Base-by-base conservation (phyloP, 2,329 filamentous ascomycete species). In the Ilyonectria destructans region DNA sequence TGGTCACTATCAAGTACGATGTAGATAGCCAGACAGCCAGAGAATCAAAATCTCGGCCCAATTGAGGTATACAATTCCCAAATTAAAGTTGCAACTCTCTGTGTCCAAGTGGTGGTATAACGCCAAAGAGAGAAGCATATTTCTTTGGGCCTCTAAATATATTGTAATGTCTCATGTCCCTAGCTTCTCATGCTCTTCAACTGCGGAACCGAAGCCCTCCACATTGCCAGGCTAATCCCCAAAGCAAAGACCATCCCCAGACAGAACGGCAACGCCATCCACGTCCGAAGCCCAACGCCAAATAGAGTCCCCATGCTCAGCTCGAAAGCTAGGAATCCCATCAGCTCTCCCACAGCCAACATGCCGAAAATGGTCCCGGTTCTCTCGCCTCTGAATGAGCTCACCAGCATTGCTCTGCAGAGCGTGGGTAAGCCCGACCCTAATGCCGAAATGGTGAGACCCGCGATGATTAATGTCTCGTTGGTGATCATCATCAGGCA, bases 391-490 rank as follows among this genome's bases (percentile, higher is more conserved):
- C 63, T 61, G 9, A 65, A 35, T 19, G 60, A 26, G 8, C 63
- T 61, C 13, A 76, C 66, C 23, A 78, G 45, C 68, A 78, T 74
- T 15, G 75, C 65, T 10, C 77, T 74, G 46, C 75, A 74, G 6
- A 78, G 56, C 26, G 65, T 74, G 31, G 75, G 73, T 8, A 77
- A 35, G 6, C 75, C 77, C 2, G 75, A 77, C 3, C 74, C 74
- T 2, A 77, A 64, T 12, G 71, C 73, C 4, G 74, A 72, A 35
- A 75, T 31, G 33, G 48, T 19, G 46, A 77, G 49, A 8, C 77
- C 77, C 1, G 68, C 17, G 4, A 77, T 40, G 21, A 78, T 51
- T 19, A 77, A 65, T 8, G 55, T 46, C n/a, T 72, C 43, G 8
- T 67, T 57, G 2, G 57, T 69, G 26, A 75, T 66, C 58, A 77